Conservation (phyloP, 768 basidiomycete species). For the Boletus bicolor region DNA sequence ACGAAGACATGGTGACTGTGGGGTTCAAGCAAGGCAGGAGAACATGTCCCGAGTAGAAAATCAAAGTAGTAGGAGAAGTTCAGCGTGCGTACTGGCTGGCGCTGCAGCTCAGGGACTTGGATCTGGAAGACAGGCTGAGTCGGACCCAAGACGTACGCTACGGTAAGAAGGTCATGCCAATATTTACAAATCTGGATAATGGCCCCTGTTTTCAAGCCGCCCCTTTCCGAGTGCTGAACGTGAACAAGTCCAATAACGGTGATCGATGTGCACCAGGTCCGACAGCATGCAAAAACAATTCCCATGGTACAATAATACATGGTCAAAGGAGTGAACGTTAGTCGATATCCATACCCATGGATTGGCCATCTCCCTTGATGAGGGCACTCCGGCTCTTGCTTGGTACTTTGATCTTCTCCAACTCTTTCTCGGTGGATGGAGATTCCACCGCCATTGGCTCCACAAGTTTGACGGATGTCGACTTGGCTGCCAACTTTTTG, state of each 20-base stretch:
- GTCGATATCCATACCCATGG: conserved; percentile 91
- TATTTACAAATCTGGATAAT: conserved; percentile 17
- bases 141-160: neutral
- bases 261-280: neutral
- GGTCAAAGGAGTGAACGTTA: conserved; percentile 29
- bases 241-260: neutral
- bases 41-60: conserved; percentile 16
- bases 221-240: neutral
- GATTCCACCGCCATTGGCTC: conserved; percentile 53
- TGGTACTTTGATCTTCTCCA: conserved; percentile 77
- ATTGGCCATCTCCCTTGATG: conserved; percentile 76
- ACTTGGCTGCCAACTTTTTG: conserved; percentile 54
- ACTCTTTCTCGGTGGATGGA: conserved; percentile 45
- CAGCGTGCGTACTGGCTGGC: neutral
- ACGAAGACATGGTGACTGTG: conserved; percentile 41
- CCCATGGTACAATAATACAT: neutral
- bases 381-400: conserved; percentile 68
- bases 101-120: conserved; percentile 2
- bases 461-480: conserved; percentile 58
- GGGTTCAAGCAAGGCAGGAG: conserved; percentile 11
- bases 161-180: neutral
- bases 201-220: conserved; percentile 13
- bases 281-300: neutral
- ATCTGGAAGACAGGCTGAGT: neutral
- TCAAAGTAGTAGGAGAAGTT: neutral